Evolutionary conservation across 2,329 filamentous ascomycete genomes (phyloP).

Genomic region (Aspergillus aculeatinus): DNA sequence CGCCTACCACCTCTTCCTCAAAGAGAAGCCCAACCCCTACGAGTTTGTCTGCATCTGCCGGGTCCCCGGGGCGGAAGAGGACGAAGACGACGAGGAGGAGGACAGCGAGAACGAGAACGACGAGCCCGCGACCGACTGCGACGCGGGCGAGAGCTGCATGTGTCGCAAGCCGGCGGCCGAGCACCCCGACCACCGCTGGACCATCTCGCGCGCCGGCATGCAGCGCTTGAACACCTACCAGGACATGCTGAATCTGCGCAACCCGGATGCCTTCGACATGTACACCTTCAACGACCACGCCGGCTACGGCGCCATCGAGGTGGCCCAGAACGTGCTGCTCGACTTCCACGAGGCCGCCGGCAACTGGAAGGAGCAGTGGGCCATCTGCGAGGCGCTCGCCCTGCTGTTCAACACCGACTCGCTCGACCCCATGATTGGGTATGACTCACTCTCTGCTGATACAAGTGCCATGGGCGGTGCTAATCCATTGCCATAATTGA

Average conservation of each 20-base stretch:
- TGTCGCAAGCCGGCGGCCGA: conserved; percentile 11
- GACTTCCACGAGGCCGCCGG: conserved; percentile 39
- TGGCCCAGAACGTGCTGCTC: conserved; percentile 45
- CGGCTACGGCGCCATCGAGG: conserved; percentile 44
- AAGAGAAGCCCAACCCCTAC: background rate
- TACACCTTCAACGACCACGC: conserved; percentile 47
- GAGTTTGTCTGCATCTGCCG: too few relatives aligned
- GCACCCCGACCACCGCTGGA: conserved; percentile 12
- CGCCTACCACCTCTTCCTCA: background rate
- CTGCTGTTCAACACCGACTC: conserved; percentile 28
- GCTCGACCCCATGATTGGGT: conserved; percentile 23
- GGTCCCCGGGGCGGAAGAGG: too few relatives aligned
- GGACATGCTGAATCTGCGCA: conserved; percentile 32
- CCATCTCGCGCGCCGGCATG: conserved; percentile 1
- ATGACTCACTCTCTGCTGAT: background rate
- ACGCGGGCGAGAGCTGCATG: conserved; percentile 11
- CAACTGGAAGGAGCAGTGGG: conserved; percentile 43
- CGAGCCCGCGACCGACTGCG: conserved; percentile 20
- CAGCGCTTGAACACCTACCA: conserved; percentile 1
- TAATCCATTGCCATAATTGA: conserved; percentile 10
- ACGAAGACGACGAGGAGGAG: conserved; percentile 1
- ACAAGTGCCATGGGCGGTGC: too few relatives aligned
- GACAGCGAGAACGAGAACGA: conserved; percentile 31
- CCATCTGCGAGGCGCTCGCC: conserved; percentile 41
- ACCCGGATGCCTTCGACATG: conserved; percentile 44